These are phyloP conservation scores for Eucalyptus decipiens DNA, from an alignment of 345 rosid genomes.

Conservation along the genomic window DNA sequence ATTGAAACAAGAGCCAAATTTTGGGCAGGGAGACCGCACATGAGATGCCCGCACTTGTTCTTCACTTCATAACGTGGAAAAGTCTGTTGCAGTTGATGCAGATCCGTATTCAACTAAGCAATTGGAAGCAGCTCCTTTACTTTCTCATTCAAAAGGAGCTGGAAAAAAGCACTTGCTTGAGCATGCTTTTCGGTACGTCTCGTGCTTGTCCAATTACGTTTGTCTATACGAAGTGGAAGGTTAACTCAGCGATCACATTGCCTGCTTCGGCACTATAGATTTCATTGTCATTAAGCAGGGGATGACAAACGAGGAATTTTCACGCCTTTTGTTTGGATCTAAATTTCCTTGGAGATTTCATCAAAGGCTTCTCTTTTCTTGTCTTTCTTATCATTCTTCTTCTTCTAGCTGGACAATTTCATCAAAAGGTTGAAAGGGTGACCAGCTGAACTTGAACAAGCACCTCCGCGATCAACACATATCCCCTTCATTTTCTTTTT, in stretches of 20 bases:
- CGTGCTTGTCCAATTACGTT: background rate
- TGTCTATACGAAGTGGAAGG: background rate
- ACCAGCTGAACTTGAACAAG: background rate
- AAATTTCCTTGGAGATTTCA: background rate
- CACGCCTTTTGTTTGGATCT: background rate
- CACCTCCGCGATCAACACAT: background rate
- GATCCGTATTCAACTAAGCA: background rate
- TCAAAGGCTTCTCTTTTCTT: background rate
- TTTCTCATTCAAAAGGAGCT: background rate
- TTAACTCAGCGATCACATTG: background rate
- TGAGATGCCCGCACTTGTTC: background rate
- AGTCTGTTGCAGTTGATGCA: background rate
- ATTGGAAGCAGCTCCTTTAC: background rate
- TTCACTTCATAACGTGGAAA: background rate
- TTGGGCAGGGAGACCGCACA: background rate
- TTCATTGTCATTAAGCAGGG: background rate
- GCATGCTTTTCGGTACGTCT: background rate
- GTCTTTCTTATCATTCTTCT: background rate
- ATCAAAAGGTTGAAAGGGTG: background rate
- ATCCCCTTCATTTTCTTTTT: background rate
- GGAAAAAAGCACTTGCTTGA: background rate
- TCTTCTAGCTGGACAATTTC: background rate
- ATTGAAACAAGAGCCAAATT: background rate
- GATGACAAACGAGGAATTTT: background rate
- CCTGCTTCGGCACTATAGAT: background rate